Evolutionary conservation across 2,329 filamentous ascomycete species (phyloP).

Genomic region (Dactylonectria macrodidyma): DNA sequence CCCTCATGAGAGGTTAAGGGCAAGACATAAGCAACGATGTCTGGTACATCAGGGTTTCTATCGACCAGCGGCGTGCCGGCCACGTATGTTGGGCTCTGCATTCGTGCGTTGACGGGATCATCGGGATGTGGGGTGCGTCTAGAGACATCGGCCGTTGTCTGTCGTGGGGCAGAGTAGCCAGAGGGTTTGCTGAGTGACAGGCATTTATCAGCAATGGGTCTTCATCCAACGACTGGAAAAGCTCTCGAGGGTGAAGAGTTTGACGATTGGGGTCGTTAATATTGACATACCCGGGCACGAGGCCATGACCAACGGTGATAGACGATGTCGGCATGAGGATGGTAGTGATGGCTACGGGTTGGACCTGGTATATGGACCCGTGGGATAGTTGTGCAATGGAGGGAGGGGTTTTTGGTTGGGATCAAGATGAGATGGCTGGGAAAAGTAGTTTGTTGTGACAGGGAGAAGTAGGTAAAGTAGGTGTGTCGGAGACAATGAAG

Average conservation of each 20-base stretch:
- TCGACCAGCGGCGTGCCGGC: not conserved
- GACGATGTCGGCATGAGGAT: not conserved
- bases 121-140: not conserved
- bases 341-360: not conserved
- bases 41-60: not conserved
- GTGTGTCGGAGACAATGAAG: too few relatives aligned
- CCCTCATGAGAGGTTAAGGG: too few relatives aligned
- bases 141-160: not conserved
- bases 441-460: too few relatives aligned
- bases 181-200: not conserved
- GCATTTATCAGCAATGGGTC: not conserved
- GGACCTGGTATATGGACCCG: too few relatives aligned
- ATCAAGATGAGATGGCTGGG: too few relatives aligned
- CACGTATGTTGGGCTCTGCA: not conserved
- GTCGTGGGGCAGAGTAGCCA: not conserved
- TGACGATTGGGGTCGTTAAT: not conserved
- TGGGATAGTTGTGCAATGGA: too few relatives aligned
- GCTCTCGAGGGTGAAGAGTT: too few relatives aligned
- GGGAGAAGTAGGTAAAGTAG: too few relatives aligned
- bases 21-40: not conserved
- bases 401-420: too few relatives aligned
- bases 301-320: not conserved
- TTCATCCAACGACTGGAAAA: not conserved
- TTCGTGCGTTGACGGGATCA: not conserved
- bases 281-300: not conserved